Percentiles rank a stretch among this genome's conserved stretches.
phyloP scores from a whole-genome alignment of 129 eudicot genomes.

The Calendula officinalis region DNA sequence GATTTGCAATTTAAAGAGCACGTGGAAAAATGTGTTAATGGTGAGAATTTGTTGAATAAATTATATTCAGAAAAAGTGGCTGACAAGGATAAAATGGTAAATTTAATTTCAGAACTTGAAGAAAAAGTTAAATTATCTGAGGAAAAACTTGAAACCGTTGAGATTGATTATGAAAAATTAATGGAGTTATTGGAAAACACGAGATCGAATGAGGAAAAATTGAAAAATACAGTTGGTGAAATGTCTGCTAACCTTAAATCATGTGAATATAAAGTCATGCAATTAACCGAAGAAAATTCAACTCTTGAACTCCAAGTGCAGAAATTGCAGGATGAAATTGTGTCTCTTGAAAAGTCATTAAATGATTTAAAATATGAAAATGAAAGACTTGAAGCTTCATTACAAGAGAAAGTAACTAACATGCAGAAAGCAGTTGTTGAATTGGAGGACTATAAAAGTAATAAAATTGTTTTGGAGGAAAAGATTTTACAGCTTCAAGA shows the following conservation, averaged over 20 bases:
- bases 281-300: constrained; percentile 49
- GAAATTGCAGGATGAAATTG: constrained; percentile 58
- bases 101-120: constrained; percentile 36
- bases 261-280: constrained; percentile 39
- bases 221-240: constrained; percentile 34
- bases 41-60: constrained; percentile 36
- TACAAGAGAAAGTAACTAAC: constrained; percentile 36
- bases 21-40: constrained; percentile 35
- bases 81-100: constrained; percentile 41
- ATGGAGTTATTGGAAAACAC: constrained; percentile 31
- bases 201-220: constrained; percentile 44
- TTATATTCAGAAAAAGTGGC: constrained; percentile 47
- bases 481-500: constrained; percentile 55
- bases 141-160: constrained; percentile 32
- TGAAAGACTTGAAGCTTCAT: constrained; percentile 40
- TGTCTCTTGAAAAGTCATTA: constrained; percentile 48
- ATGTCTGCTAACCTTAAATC: constrained; percentile 40
- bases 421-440: constrained; percentile 46
- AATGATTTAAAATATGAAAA: constrained; percentile 48
- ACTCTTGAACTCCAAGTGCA: constrained; percentile 46
- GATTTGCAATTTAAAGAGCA: constrained; percentile 30
- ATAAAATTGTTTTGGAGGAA: constrained; percentile 54
- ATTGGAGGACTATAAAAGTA: constrained; percentile 43
- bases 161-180: constrained; percentile 36
- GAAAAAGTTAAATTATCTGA: constrained; percentile 37